phyloP scores from a whole-genome alignment of 2,329 filamentous ascomycete genomes.

The Fusarium coffeatum region DNA sequence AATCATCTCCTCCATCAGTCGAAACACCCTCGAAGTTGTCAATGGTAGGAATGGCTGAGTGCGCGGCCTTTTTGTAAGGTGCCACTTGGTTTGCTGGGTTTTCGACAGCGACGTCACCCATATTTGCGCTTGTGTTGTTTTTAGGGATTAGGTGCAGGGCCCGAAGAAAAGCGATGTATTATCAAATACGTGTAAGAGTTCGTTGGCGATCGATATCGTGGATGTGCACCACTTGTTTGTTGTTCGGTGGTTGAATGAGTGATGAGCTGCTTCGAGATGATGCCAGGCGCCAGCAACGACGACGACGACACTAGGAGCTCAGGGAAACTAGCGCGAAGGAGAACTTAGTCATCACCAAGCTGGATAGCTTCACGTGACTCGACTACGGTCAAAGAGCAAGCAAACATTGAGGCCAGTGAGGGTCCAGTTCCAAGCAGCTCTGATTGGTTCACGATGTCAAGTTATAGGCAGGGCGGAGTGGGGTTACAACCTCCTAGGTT shows the following conservation, averaged over 20 bases:
- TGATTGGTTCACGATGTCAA: conserved; percentile 36
- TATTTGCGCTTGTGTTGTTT: conserved; percentile 56
- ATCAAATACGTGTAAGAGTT: background rate
- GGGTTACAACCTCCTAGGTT: background rate
- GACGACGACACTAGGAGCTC: conserved; percentile 46
- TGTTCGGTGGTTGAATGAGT: conserved; percentile 31
- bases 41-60: conserved; percentile 86
- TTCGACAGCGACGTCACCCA: conserved; percentile 91
- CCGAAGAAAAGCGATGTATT: background rate
- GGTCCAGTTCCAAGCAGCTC: background rate
- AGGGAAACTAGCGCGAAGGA: conserved; percentile 34
- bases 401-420: background rate
- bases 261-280: conserved; percentile 45
- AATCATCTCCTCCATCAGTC: conserved; percentile 88
- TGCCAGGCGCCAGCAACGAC: conserved; percentile 48
- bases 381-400: background rate
- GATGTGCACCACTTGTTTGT: conserved; percentile 19
- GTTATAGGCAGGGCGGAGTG: conserved; percentile 25
- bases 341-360: conserved; percentile 43
- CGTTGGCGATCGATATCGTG: conserved; percentile 23
- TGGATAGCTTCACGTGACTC: conserved; percentile 32
- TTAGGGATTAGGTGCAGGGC: background rate
- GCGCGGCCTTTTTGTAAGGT: conserved; percentile 83
- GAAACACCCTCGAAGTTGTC: conserved; percentile 88
- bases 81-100: conserved; percentile 78